Evolutionary conservation across 2,329 filamentous ascomycete genomes (phyloP), one percentile per base, ranked within the genome.

Genomic region (Samsoniella hepiali): DNA sequence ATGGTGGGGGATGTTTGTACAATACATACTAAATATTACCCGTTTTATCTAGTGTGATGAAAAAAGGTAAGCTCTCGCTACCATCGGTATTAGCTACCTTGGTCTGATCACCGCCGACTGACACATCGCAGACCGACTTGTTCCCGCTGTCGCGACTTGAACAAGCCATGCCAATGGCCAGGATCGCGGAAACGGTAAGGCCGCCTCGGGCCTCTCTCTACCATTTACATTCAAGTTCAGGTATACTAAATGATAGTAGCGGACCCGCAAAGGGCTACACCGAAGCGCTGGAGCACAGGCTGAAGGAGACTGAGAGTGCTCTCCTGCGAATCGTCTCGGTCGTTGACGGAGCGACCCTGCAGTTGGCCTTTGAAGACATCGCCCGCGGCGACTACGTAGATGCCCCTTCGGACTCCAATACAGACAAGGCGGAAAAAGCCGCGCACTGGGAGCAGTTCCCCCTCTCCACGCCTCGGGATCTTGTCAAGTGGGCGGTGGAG

Each of bases 181-280:
- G 55, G 36, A 29, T 38, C 58, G n/a, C 60, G 62, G n/a, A 67
- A 66, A 60, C 65, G 67, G 67, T 68, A 61, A 45, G 65, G 11
- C 22, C n/a, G 10, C 6, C 34, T 8, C 22, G 22, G 15, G 38
- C 38, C 13, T 9, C 3, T 3, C 11, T 15, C 3, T 29, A 15
- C 31, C 17, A 32, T 40, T 15, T 17, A 34, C 3, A 22, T 22
- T 22, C 22, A 22, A 22, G 22, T 22, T 22, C 22, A 22, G 22
- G 22, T 8, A 22, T 40, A 50, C 31, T 27, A 50, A 13, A 34
- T 50, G 58, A 42, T 49, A n/a, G 32, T 44, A 80, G 78, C 58
- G 78, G 78, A 1, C 78, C 78, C 7, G 74, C 77, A n/a, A 81
- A 80, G 65, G 78, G 78, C 8, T 79, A 80, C 58, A 73, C 77